Evolutionary conservation across 805 yeast species (phyloP).

Genomic region (Jamesozyma spencerorum): DNA sequence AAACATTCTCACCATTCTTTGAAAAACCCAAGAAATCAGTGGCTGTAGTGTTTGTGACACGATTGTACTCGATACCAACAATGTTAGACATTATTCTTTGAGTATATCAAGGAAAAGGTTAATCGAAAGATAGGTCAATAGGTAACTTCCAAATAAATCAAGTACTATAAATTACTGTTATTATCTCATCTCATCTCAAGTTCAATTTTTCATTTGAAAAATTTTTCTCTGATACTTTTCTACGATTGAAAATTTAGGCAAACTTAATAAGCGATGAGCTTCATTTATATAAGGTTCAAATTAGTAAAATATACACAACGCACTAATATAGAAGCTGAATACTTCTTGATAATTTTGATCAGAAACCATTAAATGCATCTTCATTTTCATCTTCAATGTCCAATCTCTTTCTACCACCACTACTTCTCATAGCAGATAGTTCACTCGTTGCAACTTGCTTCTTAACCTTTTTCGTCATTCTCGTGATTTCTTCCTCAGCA

Average conservation of each 20-base stretch:
- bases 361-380: conserved; percentile 21
- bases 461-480: conserved; percentile 79
- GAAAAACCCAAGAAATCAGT: conserved; percentile 89
- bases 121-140: too few species aligned
- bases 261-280: too few species aligned
- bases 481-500: conserved; percentile 84
- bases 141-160: too few species aligned
- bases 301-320: neutral
- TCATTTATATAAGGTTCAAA: too few species aligned
- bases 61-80: conserved; percentile 80
- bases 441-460: conserved; percentile 74
- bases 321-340: neutral
- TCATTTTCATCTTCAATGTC: conserved; percentile 38
- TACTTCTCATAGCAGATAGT: conserved; percentile 56
- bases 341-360: neutral
- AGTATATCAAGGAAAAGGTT: neutral
- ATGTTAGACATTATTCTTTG: conserved; percentile 36
- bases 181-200: conserved; percentile 3
- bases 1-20: conserved; percentile 50
- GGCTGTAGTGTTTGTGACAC: conserved; percentile 81
- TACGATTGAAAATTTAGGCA: neutral
- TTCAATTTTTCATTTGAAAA: conserved; percentile 1
- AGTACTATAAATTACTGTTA: neutral
- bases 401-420: conserved; percentile 68
- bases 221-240: conserved; percentile 1